A percentile compares a stretch with the other conserved stretches of the same genome.
Conservation (phyloP, 768 basidiomycete genomes). For the Pseudohyphozyma bogoriensis region DNA sequence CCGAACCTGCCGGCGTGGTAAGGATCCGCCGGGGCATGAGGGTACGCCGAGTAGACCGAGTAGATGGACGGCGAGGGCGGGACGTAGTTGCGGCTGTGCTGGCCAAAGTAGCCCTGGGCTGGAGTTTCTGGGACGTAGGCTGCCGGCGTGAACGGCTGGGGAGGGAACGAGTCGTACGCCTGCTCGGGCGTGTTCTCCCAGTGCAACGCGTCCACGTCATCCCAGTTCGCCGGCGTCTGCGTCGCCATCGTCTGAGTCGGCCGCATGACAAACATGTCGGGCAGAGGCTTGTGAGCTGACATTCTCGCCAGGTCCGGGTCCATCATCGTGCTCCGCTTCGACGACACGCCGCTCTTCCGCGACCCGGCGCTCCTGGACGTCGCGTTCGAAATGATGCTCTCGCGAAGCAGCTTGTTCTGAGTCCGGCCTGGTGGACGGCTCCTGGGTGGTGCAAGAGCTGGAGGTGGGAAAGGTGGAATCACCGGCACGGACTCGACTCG, state of each 20-base stretch:
- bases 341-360: no score
- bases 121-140: not conserved
- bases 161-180: conserved; percentile 6
- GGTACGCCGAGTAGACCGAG: conserved; percentile 9
- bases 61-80: conserved; percentile 21
- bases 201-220: not conserved
- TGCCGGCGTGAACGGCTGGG: not conserved
- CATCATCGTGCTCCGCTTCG: not conserved
- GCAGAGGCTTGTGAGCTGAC: not conserved
- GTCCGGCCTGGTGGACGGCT: no score
- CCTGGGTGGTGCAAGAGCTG: no score
- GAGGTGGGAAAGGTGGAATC: no score
- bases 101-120: no score
- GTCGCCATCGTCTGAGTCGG: conserved; percentile 8
- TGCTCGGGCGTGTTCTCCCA: conserved; percentile 8
- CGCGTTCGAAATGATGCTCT: no score
- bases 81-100: not conserved
- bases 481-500: no score
- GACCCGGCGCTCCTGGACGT: no score
- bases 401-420: no score
- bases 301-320: not conserved
- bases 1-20: not conserved
- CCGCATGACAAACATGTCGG: conserved; percentile 9
- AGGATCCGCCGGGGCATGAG: not conserved
- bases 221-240: conserved; percentile 19